Evolutionary conservation across 139 green algal genomes (phyloP), one percentile per base, ranked within the genome.

Genomic region (Eudorina sp.): DNA sequence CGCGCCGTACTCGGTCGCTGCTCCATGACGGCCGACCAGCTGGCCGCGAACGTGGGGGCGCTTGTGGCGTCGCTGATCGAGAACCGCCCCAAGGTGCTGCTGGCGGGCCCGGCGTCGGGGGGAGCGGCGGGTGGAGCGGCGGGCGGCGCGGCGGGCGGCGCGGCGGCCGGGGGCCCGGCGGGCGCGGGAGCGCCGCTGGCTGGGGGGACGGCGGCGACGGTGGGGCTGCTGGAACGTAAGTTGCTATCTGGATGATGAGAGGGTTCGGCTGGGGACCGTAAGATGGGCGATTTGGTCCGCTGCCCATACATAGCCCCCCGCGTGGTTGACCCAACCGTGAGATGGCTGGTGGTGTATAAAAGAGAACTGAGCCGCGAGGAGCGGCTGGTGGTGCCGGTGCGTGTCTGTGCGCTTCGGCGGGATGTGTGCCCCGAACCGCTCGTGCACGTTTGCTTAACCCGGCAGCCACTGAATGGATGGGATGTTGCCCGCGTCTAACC

Each of bases 1-100:
- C 97, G 98, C 53, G 93, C 90, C 14, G 90, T 88, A 18, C 8
- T 98, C 29, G 97, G 97, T 69, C 66, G 84, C 11, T 68, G 72
- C 5, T 72, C 13, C 27, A 89, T 89, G 70, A 46, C 41, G 5
- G 19, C 73, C 27, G 68, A 85, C 7, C 53, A 92, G 21, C 86
- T 98, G 90, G 62, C 91, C 2, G 92, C 72, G 21, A 97, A 98
- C 81, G 43, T 94, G 4, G 91, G 68, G 13, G 90, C 92, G 1
- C 86, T 98, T 36, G 58, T 90, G 74, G 36, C 31, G 1, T 53
- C 74, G 25, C 43, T 90, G 36, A 21, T 85, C 16, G 85, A 85
- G 43, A 68, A 66, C 41, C 38, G 38, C 34, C 85, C 85, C 29
- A 90, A 90, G 73, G 60, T 31, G 25, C 8, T 85, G 31, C 68